These are phyloP conservation scores for Diaporthe aspalathi DNA, from an alignment of 2,329 filamentous ascomycete genomes.

Conservation along the genomic window DNA sequence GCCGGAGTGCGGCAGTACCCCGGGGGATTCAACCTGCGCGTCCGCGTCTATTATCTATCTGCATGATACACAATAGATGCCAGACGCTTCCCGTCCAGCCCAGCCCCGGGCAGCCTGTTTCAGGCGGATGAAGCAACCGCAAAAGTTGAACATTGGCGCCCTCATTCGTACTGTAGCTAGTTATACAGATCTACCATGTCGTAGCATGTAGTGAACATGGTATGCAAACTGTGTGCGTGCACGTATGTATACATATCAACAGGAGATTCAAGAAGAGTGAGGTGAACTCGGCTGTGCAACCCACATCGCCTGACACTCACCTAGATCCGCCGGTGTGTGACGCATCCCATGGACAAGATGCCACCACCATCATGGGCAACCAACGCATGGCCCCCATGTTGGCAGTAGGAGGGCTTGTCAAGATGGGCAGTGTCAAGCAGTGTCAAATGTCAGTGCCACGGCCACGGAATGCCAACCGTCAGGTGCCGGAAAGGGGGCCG, in stretches of 20 bases:
- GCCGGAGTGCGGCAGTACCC: no score
- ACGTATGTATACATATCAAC: no score
- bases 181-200: background rate
- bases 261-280: no score
- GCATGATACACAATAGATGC: no score
- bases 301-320: no score
- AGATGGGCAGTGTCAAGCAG: no score
- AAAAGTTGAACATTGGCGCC: background rate
- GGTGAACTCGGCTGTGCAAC: no score
- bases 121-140: slow-evolving; percentile 16
- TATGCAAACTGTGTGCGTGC: background rate
- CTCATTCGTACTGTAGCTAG: no score
- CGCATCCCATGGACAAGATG: background rate
- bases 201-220: background rate
- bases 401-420: background rate
- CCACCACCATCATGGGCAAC: background rate
- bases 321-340: no score
- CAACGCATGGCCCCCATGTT: background rate
- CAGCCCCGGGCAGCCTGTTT: background rate
- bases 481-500: slow-evolving; percentile 19
- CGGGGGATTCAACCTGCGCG: background rate
- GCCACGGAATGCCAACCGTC: slow-evolving; percentile 5
- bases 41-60: background rate
- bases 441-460: slow-evolving; percentile 7
- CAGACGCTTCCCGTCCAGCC: background rate